Evolutionary conservation across 352 stramenopile species (phyloP), one percentile per base, ranked within the genome.

Genomic region (Paralagenidium karlingii): DNA sequence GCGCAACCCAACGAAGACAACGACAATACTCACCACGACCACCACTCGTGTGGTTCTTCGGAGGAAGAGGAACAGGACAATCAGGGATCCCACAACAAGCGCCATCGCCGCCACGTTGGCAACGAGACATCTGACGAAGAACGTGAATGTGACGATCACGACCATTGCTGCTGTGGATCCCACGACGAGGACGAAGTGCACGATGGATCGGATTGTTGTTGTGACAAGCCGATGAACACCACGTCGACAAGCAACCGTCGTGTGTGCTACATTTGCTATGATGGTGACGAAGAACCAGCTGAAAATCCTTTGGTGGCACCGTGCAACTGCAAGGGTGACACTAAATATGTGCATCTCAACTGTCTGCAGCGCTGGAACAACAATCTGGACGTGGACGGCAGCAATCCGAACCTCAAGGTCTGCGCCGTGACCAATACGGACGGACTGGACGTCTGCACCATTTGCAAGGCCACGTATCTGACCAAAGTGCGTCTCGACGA

Each of bases 251-350:
- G 54, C 13, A 65, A 58, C 48, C 85, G 85, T 32, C 48, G 53
- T 16, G 85, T 89, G 47, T 96, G 84, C 55, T 96, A 96, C 60
- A 96, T 96, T 71, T 96, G 84, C 57, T 94, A 94, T 57, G 84
- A 96, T 43, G 76, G 67, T 34, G 82, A 94, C 31, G 79, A 94
- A 45, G 73, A 94, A 26, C 56, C 71, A 2, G 60, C 83, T 0
- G 64, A 70, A 31, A 94, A 96, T 51, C 82, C 82, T 27, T 64
- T 96, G 3, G 81, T 96, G 8, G 80, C 84, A 9, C 84, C 84
- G 4, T 96, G 84, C 47, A 63, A 92, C 38, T 96, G 84, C 55
- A 94, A 94, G 43, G 82, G 84, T 19, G 84, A 94, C 58, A 96
- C 84, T 24, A 87, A 92, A 54, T 95, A 93, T 48, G 76, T 95